Evolutionary conservation across 2,329 filamentous ascomycete genomes (phyloP).

Genomic region (Fusarium neocosmosporiellum): DNA sequence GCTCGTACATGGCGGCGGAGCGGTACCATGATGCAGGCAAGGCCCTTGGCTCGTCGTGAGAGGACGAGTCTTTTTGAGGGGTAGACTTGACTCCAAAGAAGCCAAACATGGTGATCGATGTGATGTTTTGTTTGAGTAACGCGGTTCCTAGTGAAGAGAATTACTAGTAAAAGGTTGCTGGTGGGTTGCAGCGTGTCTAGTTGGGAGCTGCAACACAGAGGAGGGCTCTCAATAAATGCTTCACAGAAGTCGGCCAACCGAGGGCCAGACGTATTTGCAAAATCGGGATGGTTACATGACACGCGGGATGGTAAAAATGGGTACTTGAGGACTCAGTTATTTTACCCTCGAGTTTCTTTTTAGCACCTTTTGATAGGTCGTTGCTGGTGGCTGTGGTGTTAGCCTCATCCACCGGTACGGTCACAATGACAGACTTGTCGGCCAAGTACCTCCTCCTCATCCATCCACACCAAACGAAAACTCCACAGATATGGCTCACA

Average conservation of each 20-base stretch:
- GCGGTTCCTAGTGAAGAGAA: not conserved
- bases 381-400: not conserved
- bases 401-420: not conserved
- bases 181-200: not conserved
- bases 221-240: not conserved
- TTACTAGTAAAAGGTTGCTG: not conserved
- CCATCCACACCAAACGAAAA: not conserved
- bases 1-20: not conserved
- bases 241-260: not conserved
- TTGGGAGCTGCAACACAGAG: not conserved
- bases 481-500: not conserved
- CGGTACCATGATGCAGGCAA: not conserved
- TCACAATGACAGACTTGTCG: not conserved
- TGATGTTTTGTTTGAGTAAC: not conserved
- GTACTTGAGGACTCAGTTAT: not conserved
- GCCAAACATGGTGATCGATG: not conserved
- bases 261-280: not conserved
- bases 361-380: not conserved
- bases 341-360: not conserved
- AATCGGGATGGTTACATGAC: not conserved
- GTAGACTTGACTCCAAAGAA: not conserved
- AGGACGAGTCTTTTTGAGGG: not conserved
- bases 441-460: not conserved
- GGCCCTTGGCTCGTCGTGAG: not conserved
- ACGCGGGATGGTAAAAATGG: not conserved